These are phyloP conservation scores for Alternaria ventricosa DNA, from an alignment of 2,329 filamentous ascomycete genomes.

Conservation along the genomic window DNA sequence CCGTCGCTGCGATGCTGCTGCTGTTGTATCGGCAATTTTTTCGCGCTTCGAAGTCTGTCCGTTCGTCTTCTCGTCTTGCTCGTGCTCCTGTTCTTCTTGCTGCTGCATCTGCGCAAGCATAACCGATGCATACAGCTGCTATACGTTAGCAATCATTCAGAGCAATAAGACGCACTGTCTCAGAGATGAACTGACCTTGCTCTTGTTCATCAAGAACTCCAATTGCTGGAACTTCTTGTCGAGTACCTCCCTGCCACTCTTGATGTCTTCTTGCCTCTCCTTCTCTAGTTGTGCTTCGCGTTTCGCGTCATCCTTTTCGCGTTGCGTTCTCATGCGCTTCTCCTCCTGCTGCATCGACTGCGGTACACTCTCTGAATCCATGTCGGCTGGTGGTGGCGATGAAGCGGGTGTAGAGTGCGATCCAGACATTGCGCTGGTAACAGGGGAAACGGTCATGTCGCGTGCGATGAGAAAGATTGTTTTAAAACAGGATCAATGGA, in stretches of 20 bases:
- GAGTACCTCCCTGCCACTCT: slow-evolving; percentile 53
- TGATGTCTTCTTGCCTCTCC: slow-evolving; percentile 55
- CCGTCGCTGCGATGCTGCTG: slow-evolving; percentile 54
- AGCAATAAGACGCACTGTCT: too few species aligned
- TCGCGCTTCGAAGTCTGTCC: slow-evolving; percentile 55
- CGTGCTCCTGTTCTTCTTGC: slow-evolving; percentile 57
- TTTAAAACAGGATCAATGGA: background rate
- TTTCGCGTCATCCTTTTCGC: slow-evolving; percentile 54
- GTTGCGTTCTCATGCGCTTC: slow-evolving; percentile 51
- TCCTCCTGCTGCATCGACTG: slow-evolving; percentile 56
- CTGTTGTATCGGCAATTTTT: slow-evolving; percentile 55
- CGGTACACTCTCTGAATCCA: slow-evolving; percentile 41
- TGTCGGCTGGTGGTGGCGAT: slow-evolving; percentile 39
- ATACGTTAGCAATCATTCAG: slow-evolving; percentile 1
- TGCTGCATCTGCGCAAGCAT: slow-evolving; percentile 62
- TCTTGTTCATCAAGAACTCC: slow-evolving; percentile 60
- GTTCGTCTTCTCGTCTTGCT: slow-evolving; percentile 53
- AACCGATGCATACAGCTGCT: slow-evolving; percentile 56
- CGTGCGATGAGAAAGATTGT: background rate
- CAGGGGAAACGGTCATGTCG: slow-evolving; percentile 35
- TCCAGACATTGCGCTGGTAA: slow-evolving; percentile 25
- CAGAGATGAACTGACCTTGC: slow-evolving; percentile 45
- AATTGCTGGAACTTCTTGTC: slow-evolving; percentile 60
- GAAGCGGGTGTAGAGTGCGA: slow-evolving; percentile 43
- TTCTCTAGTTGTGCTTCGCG: slow-evolving; percentile 53